Evolutionary conservation across 1,284 basidiomycete genomes (phyloP), one percentile per base, ranked within the genome.

Genomic region (Puccinia brachypodii): DNA sequence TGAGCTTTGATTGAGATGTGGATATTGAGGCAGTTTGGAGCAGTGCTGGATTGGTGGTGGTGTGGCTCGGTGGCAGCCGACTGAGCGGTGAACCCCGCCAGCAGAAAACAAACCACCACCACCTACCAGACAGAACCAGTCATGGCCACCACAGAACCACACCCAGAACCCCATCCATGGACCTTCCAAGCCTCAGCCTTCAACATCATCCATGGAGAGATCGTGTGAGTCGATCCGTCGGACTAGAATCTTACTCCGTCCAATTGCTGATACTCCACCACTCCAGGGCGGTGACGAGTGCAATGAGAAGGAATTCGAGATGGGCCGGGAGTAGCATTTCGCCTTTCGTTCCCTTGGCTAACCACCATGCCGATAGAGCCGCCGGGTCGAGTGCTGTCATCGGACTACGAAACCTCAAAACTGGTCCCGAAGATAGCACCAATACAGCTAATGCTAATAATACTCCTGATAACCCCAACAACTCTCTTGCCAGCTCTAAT

Each of bases 121-220:
- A 25, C 50, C 4, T 4, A 22, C 36, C 19, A 2, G 4, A 22
- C n/a, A n/a, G 38, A 19, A n/a, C n/a, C 38, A 25, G 40, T n/a
- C 64, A 68, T 68, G 64, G n/a, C 64, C 11, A 25, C 28, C 64
- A 3, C 64, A 68, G 38, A 25, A 42, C 9, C 62, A 22, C 62
- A 38, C 13, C 19, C 62, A 3, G 16, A 40, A 16, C 9, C 22
- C 11, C 74, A 76, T 76, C 50, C 74, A 44, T 58, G 47, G 42
- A 42, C 28, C 47, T 79, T 38, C 72, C 66, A 81, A 25, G 69
- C 69, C 16, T 62, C 78, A n/a, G 50, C 78, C 31, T 72, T 73
- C 28, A 73, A 53, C 38, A 81, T 81, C 53, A 81, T 81, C 58
- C 78, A 81, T 74, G 78, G 71, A 16, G 69, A 81, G 68, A 81